Conservation (phyloP, 148 eudicot species). For the Rhododendron molle region DNA sequence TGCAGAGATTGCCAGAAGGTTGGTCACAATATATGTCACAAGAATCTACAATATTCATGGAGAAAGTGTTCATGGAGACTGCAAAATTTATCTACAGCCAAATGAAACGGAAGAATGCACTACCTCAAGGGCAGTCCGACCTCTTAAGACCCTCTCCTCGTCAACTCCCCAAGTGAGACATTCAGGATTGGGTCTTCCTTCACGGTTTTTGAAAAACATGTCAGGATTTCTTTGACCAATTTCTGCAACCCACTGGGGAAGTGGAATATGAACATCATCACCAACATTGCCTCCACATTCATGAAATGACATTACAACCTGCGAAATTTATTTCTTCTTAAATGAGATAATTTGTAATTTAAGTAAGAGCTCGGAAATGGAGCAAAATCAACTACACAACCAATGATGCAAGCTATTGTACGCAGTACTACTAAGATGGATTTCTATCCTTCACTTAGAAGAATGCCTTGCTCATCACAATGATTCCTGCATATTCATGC, state of each 20-base stretch:
- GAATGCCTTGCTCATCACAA: background rate
- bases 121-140: slow-evolving; percentile 90
- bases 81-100: background rate
- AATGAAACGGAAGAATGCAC: slow-evolving; percentile 1
- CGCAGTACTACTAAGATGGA: background rate
- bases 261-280: slow-evolving; percentile 80
- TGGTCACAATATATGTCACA: too few species aligned
- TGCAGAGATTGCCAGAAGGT: too few species aligned
- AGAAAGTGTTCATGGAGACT: background rate
- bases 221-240: slow-evolving; percentile 77
- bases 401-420: background rate
- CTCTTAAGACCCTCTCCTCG: slow-evolving; percentile 73
- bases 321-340: background rate
- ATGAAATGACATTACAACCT: slow-evolving; percentile 95
- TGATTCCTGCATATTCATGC: background rate
- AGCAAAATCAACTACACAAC: background rate
- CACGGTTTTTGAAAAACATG: slow-evolving; percentile 72
- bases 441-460: background rate
- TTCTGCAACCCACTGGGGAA: slow-evolving; percentile 78
- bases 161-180: slow-evolving; percentile 85
- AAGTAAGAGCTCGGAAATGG: background rate
- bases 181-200: slow-evolving; percentile 63
- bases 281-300: slow-evolving; percentile 92
- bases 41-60: too few species aligned
- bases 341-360: background rate